phyloP scores from a whole-genome alignment of 371 early-diverging fungal genomes.

The Apophysomyces ossiformis region DNA sequence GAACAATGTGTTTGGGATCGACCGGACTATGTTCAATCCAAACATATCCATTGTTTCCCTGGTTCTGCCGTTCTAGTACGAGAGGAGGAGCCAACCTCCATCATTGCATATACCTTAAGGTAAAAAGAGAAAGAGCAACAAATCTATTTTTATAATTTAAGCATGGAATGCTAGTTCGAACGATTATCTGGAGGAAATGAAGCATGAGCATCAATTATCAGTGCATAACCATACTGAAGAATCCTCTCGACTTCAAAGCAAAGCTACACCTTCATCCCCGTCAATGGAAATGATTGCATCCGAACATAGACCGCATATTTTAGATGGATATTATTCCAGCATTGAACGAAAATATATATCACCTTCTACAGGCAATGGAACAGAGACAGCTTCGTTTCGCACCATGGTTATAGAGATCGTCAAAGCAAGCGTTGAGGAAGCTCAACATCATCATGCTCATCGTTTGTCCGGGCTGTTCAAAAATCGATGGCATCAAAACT shows the following conservation, averaged over 20 bases:
- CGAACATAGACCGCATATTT: conserved; percentile 13
- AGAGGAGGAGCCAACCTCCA: conserved; percentile 91
- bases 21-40: conserved; percentile 45
- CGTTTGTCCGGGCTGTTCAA: conserved; percentile 13
- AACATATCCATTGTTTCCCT: conserved; percentile 74
- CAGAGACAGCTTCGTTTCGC: conserved; percentile 46
- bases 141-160: neutral
- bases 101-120: conserved; percentile 86
- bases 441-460: conserved; percentile 24
- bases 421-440: conserved; percentile 35
- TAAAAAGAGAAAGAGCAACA: conserved; percentile 23
- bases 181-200: conserved; percentile 22
- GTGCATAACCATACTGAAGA: neutral
- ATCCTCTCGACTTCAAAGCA: neutral
- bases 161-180: conserved; percentile 14
- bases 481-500: conserved; percentile 1
- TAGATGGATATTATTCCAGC: conserved; percentile 40
- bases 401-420: conserved; percentile 43
- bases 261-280: conserved; percentile 1
- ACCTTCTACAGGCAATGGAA: conserved; percentile 32
- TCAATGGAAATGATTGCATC: neutral
- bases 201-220: neutral
- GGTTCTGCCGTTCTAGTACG: conserved; percentile 86
- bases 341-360: conserved; percentile 43
- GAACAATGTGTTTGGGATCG: conserved; percentile 36